phyloP scores from a whole-genome alignment of 768 basidiomycete species.

The Termitomyces sp. region DNA sequence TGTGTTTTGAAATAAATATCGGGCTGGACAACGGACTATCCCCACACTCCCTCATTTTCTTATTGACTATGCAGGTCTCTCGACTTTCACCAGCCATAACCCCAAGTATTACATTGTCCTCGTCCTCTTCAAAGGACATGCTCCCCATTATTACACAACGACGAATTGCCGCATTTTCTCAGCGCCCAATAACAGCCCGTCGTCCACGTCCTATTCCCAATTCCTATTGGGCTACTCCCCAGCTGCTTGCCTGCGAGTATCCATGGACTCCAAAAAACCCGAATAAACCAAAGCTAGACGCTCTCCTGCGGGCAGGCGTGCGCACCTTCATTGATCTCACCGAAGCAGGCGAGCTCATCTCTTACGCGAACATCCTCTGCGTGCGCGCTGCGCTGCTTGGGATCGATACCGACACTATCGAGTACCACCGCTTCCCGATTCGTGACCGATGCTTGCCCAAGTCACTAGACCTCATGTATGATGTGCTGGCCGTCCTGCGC shows the following conservation, averaged over 20 bases:
- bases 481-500: slow-evolving; percentile 51
- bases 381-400: slow-evolving; percentile 48
- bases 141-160: slow-evolving; percentile 9
- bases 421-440: slow-evolving; percentile 79
- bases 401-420: slow-evolving; percentile 50
- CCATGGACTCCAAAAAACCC: slow-evolving; percentile 63
- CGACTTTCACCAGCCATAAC: slow-evolving; percentile 2
- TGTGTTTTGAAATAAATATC: background rate
- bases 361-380: slow-evolving; percentile 54
- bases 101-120: background rate
- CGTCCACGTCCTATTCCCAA: slow-evolving; percentile 68
- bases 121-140: slow-evolving; percentile 12
- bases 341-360: slow-evolving; percentile 70
- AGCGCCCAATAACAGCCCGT: slow-evolving; percentile 17
- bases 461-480: slow-evolving; percentile 52
- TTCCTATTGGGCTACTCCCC: slow-evolving; percentile 77
- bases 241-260: slow-evolving; percentile 76
- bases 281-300: slow-evolving; percentile 65
- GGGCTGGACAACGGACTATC: slow-evolving; percentile 2
- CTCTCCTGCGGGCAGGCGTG: slow-evolving; percentile 64
- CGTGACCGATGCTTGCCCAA: slow-evolving; percentile 65
- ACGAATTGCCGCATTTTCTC: slow-evolving; percentile 15
- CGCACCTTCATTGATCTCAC: slow-evolving; percentile 83
- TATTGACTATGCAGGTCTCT: slow-evolving; percentile 7
- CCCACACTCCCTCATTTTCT: background rate